A percentile compares a stretch with the other conserved stretches of the same genome.
Conservation (phyloP, 139 green algal species). For the Volvox reticuliferus region DNA sequence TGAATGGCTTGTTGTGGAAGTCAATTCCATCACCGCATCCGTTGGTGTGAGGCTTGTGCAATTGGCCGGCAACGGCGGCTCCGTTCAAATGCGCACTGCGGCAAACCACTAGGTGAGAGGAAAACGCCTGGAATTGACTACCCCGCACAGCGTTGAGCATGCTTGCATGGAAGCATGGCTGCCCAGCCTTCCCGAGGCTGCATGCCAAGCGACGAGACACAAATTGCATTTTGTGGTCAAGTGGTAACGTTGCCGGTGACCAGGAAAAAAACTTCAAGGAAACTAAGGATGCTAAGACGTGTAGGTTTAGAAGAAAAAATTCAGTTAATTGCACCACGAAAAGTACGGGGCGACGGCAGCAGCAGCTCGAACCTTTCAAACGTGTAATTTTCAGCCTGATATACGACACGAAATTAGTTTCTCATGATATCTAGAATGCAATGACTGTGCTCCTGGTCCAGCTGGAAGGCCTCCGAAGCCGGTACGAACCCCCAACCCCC, state of each 20-base stretch:
- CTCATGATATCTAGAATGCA: no score
- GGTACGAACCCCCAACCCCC: no score
- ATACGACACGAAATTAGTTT: no score
- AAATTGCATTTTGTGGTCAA: constrained; percentile 30
- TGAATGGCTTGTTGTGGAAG: constrained; percentile 9
- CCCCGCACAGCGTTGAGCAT: neutral
- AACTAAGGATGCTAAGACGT: no score
- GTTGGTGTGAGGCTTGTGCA: constrained; percentile 2
- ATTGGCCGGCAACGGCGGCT: constrained; percentile 6
- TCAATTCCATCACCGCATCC: neutral
- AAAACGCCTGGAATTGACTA: neutral
- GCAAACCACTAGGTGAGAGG: neutral
- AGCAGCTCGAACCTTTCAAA: no score
- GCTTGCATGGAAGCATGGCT: neutral
- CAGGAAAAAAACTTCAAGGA: no score
- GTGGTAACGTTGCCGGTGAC: neutral
- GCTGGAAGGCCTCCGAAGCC: no score
- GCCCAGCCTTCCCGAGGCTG: neutral
- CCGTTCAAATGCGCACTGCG: constrained; percentile 11
- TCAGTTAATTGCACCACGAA: no score
- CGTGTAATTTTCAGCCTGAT: no score
- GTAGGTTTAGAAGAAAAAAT: no score
- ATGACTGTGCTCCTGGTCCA: no score
- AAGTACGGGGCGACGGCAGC: no score
- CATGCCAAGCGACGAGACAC: neutral